Conservation (phyloP, 164 flowering plant genomes). For the Magnolia changhungtana region DNA sequence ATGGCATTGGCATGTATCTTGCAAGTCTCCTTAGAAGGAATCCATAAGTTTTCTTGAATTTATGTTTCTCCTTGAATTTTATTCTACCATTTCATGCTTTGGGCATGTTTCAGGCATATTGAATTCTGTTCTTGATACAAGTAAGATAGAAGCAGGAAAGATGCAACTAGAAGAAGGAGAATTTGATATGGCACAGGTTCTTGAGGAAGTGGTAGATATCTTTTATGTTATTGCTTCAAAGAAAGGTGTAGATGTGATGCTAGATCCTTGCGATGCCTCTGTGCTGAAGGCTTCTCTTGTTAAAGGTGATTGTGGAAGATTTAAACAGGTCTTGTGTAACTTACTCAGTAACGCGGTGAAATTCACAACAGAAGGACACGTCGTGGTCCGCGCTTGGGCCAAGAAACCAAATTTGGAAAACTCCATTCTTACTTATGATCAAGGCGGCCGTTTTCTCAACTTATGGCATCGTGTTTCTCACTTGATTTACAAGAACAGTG, state of each 20-base stretch:
- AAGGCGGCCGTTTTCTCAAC: not conserved
- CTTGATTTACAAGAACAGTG: conserved; percentile 13
- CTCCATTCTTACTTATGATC: conserved; percentile 19
- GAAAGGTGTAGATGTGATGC: conserved; percentile 71
- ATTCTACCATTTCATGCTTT: not conserved
- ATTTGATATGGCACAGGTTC: conserved; percentile 52
- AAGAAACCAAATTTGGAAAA: conserved; percentile 41
- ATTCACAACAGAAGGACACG: conserved; percentile 70
- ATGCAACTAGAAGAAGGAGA: conserved; percentile 70
- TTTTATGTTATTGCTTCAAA: conserved; percentile 49
- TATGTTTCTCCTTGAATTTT: not conserved
- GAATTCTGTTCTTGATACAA: conserved; percentile 76
- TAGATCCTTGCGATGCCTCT: conserved; percentile 69
- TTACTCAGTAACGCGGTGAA: conserved; percentile 86
- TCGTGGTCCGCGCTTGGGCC: conserved; percentile 59
- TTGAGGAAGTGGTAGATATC: conserved; percentile 71
- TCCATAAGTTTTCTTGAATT: not conserved
- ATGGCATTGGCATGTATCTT: too few species aligned
- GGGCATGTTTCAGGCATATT: conserved; percentile 48
- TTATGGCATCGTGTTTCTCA: conserved; percentile 10
- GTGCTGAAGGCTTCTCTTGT: conserved; percentile 38
- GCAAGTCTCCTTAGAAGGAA: too few species aligned
- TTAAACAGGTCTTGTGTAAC: conserved; percentile 64
- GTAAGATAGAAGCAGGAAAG: conserved; percentile 85
- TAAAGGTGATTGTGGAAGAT: conserved; percentile 64